Base-by-base conservation (phyloP, 129 eudicot genomes). In the Erigeron canadensis region DNA sequence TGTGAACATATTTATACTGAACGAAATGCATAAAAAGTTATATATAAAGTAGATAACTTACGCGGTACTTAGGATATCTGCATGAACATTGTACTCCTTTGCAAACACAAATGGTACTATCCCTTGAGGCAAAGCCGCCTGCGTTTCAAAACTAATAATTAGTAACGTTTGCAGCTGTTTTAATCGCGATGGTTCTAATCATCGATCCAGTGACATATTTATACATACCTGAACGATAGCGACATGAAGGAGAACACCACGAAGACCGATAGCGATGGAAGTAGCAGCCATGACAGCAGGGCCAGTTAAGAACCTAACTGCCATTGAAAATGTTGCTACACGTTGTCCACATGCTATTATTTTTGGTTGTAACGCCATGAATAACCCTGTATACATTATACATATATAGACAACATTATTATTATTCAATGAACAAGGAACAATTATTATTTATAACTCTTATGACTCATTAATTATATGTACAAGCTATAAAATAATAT, bases 91-190 rank as follows among this genome's bases (percentile, higher is more conserved):
- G 82, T 93, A 93, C 74, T 92, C 98, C 79, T 91, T 91, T 0
- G 97, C 94, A 48, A 91, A 91, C n/a, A 91, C 97, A 50, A 92
- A 92, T 19, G 98, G 98, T 43, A 93, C 98, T 17, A 93, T 89
- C 17, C 98, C 98, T 82, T 93, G 98, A 10, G 98, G 98, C 71
- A 93, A 81, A 42, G 98, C 98, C 22, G 98, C 98, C 98, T 93
- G 70, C 39, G 58, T n/a, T 37, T 18, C 8, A 5, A 75, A n/a
- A 61, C 8, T 7, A 13, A 34, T n/a, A 5, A 42, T 62, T 64
- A 53, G 57, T 12, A 45, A 39, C 34, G 1, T n/a, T 19, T 10
- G 15, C 21, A 15, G 4, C 3, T 5, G 5, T 19, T 53, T 15
- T 6, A 15, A 8, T 18, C 5, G 22, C 6, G 17, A 3, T 5